Evolutionary conservation across 306 rosid genomes (phyloP), one percentile per base, ranked within the genome.

Genomic region (Geum urbanum): DNA sequence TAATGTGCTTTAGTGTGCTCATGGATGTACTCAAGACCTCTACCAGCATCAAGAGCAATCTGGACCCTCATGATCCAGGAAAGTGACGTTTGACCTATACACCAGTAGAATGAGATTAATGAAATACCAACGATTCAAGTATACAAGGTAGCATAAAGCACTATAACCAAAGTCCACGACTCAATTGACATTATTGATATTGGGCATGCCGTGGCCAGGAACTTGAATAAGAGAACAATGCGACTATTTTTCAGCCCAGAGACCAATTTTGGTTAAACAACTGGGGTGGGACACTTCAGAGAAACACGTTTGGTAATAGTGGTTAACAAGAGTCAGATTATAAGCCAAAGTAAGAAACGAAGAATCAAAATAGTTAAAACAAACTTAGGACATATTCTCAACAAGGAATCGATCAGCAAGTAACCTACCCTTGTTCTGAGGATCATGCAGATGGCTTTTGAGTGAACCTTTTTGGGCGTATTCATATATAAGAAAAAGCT

Each of bases 41-140:
- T 81, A 63, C 96, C 97, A 62, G 97, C 87, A 73, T 94, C 99
- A 67, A 94, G 94, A 13, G 85, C 87, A 77, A 94, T 89, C 82
- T 94, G 99, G 49, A 91, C 91, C 84, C 99, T 88, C 89, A 84
- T 87, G 84, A 88, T 89, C 99, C 99, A 94, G 69, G 99, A 94
- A 66, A 94, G 95, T 49, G 97, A 72, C 16, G 99, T 88, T 70
- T 89, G 91, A 66, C 94, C 99, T 94, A 55, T 39, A 81, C 78
- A 68, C 69, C 71, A 73, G 68, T 75, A 41, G 52, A 46, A 69
- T 70, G 74, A 68, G 73, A 27, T 73, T 66, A 63, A 6, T 20
- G 55, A 35, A 19, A 65, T 35, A 57, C 41, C 66, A 53, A 69
- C 12, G 40, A 68, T 63, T 76, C 64, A 58, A 49, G 22, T 76